phyloP scores from a whole-genome alignment of 805 yeast species.

The Saturnispora bothae region DNA sequence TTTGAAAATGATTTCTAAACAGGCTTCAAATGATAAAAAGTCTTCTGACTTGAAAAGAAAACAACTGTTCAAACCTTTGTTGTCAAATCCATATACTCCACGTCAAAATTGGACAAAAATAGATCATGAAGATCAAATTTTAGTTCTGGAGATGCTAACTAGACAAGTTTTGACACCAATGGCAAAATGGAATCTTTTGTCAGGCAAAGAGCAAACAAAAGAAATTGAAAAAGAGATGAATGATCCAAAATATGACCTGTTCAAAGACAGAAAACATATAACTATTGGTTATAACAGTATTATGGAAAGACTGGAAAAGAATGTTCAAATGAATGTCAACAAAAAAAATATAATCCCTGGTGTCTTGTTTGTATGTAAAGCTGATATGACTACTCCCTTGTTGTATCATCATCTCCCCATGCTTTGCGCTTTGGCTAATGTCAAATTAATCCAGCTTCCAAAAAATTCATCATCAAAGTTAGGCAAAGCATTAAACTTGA shows the following conservation, averaged over 20 bases:
- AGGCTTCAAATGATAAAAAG: slow-evolving; percentile 17
- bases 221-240: slow-evolving; percentile 18
- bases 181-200: slow-evolving; percentile 15
- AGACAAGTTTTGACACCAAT: slow-evolving; percentile 8
- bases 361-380: slow-evolving; percentile 49
- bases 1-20: not conserved
- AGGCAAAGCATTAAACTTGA: slow-evolving; percentile 11
- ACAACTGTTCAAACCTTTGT: slow-evolving; percentile 53
- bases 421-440: slow-evolving; percentile 39
- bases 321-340: slow-evolving; percentile 24
- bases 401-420: slow-evolving; percentile 50
- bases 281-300: slow-evolving; percentile 48
- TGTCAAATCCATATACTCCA: slow-evolving; percentile 53
- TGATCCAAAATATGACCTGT: not conserved
- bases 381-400: slow-evolving; percentile 31
- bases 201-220: slow-evolving; percentile 18
- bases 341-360: slow-evolving; percentile 5
- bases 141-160: slow-evolving; percentile 21
- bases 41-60: slow-evolving; percentile 38
- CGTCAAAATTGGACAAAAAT: slow-evolving; percentile 32
- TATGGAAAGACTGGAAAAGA: slow-evolving; percentile 35
- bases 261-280: slow-evolving; percentile 13
- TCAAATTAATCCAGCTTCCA: slow-evolving; percentile 54
- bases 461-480: slow-evolving; percentile 26
- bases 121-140: slow-evolving; percentile 23